Percentiles rank a stretch among this genome's conserved stretches.
Conservation (phyloP, 1,284 basidiomycete species). For the Cutaneotrichosporon mucoides region DNA sequence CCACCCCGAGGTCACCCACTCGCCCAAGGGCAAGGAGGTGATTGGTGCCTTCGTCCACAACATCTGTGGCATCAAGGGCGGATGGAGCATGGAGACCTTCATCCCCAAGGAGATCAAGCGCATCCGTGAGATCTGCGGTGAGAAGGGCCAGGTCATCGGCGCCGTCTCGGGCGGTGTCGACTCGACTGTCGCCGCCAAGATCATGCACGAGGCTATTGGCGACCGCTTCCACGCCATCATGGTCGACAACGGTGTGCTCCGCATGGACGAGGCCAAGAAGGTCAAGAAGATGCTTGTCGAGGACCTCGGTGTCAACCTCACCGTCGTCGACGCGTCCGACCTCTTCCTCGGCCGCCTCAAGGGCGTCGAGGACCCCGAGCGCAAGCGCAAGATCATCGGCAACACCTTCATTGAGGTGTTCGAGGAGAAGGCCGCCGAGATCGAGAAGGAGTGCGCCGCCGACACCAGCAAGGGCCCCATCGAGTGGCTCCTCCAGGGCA, state of each 20-base stretch:
- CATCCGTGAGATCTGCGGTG: conserved; percentile 92
- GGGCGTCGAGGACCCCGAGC: conserved; percentile 91
- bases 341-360: conserved; percentile 86
- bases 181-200: conserved; percentile 94
- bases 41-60: conserved; percentile 81
- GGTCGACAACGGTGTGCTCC: conserved; percentile 98
- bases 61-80: conserved; percentile 74
- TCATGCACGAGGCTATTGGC: conserved; percentile 99
- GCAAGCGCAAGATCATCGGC: conserved; percentile 97
- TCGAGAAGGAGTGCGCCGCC: conserved; percentile 67
- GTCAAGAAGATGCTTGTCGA: conserved; percentile 94
- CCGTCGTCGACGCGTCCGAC: conserved; percentile 91
- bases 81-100: conserved; percentile 98
- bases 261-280: conserved; percentile 84
- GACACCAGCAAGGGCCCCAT: conserved; percentile 83
- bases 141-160: conserved; percentile 92
- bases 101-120: conserved; percentile 95
- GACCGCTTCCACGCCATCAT: conserved; percentile 99
- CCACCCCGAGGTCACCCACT: conserved; percentile 98
- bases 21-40: conserved; percentile 82
- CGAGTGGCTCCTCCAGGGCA: conserved; percentile 97
- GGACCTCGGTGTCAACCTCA: conserved; percentile 93
- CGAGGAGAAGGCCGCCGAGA: conserved; percentile 83
- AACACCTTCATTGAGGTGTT: conserved; percentile 99
- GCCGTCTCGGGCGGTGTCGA: conserved; percentile 98